These are phyloP conservation scores for Prinsepia uniflora DNA, from an alignment of 306 rosid genomes.

Conservation along the genomic window DNA sequence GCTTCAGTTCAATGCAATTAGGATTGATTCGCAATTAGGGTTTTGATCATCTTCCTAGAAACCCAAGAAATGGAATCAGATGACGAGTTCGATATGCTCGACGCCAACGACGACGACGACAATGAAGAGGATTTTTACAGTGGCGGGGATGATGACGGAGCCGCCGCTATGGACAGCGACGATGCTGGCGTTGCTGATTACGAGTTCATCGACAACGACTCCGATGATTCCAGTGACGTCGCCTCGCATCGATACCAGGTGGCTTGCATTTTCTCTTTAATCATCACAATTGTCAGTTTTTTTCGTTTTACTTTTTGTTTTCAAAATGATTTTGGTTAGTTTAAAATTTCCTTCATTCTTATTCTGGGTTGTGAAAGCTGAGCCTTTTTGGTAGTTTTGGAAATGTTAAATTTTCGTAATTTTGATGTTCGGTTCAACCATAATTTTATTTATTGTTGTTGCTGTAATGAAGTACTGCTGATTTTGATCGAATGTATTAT, in stretches of 20 bases:
- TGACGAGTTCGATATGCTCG: constrained; percentile 62
- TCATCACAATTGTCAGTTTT: background rate
- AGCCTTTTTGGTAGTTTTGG: background rate
- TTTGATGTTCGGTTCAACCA: background rate
- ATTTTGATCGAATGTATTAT: background rate
- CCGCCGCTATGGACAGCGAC: constrained; percentile 48
- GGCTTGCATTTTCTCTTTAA: background rate
- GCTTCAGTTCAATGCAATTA: constrained; percentile 5
- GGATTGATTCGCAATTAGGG: constrained; percentile 27
- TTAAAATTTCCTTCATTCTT: background rate
- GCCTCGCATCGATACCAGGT: constrained; percentile 51
- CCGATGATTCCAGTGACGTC: constrained; percentile 51
- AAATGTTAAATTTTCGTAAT: background rate
- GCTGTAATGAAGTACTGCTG: background rate
- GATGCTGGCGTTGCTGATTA: constrained; percentile 56
- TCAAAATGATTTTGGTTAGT: background rate
- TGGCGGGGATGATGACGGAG: constrained; percentile 55
- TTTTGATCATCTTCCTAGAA: constrained; percentile 14
- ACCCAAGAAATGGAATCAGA: constrained; percentile 47
- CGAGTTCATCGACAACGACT: constrained; percentile 60
- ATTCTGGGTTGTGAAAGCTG: background rate
- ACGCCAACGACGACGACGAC: constrained; percentile 47
- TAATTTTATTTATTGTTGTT: background rate
- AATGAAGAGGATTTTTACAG: constrained; percentile 54
- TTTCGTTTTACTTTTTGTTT: background rate